Base-by-base conservation (phyloP, 768 basidiomycete species). In the Roridomyces roridus region DNA sequence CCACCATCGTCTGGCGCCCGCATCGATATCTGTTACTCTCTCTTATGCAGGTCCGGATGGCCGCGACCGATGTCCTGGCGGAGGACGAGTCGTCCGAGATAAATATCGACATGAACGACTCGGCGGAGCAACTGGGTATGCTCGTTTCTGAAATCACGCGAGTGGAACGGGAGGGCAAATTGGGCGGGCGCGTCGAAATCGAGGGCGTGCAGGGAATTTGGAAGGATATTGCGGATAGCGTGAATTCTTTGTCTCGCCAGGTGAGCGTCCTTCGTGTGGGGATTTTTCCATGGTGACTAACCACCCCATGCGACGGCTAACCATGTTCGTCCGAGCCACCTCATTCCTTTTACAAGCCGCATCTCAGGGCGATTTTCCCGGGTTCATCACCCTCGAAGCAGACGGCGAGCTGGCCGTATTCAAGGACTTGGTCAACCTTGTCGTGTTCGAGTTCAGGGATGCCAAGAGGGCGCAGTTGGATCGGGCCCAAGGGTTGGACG, bases 271-370 rank as follows among this genome's bases (percentile, higher is more conserved):
- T 14, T 7, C 29, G 29, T 14, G 29, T 20, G 15, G 20, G 53
- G 35, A 43, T 21, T 24, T 2, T n/a, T 14, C 34, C 40, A 43
- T 12, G 17, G 31, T 49, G 25, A 15, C 15, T 83, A 93, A 66
- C 95, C 95, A 50, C 96, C 98, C 62, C 98, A 98, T 72, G 96
- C 92, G 9, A 98, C 98, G 96, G 96, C 94, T 96, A 76, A 96
- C 94, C n/a, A 95, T 94, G 0, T 94, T 96, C 86, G 97, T 99
- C 45, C 89, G 97, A 72, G 97, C 96, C 6, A 98, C 98, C 67
- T 97, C 96, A 2, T 97, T 98, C 72, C 98, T 98, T 65, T 96
- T 94, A 1, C 96, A 96, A 0, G 96, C 97, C 0, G 97, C 97
- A 12, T 98, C 96, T 81, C 97, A 98, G 67, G 96, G 97, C 57